phyloP scores from a whole-genome alignment of 1,284 basidiomycete species.

The Rhodotorula sp. region DNA sequence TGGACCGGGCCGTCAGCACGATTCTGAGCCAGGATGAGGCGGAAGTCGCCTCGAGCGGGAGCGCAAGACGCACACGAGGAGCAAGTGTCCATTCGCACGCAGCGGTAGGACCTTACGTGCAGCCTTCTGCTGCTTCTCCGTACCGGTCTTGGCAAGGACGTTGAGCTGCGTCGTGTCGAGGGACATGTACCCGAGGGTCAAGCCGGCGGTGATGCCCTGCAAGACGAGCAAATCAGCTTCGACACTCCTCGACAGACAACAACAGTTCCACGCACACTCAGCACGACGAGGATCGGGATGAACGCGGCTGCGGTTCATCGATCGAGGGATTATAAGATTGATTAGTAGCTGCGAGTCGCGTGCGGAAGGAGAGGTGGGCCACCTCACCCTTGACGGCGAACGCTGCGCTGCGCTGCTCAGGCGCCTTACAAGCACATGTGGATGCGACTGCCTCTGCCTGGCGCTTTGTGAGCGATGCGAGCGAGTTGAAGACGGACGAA shows the following conservation, averaged over 20 bases:
- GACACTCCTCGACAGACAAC: too few relatives aligned
- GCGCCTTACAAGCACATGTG: too few relatives aligned
- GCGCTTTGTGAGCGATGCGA: too few relatives aligned
- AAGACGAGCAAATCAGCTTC: too few relatives aligned
- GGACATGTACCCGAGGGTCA: constrained; percentile 84
- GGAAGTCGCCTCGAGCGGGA: too few relatives aligned
- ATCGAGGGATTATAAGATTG: too few relatives aligned
- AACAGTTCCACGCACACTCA: not conserved
- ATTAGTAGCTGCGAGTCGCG: not conserved
- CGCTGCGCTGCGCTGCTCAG: not conserved
- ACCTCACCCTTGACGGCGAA: not conserved
- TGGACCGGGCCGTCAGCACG: not conserved
- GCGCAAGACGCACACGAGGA: constrained; percentile 62
- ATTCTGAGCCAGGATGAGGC: too few relatives aligned
- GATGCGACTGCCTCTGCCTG: too few relatives aligned
- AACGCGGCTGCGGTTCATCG: not conserved
- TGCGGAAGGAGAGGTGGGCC: not conserved
- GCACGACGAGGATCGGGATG: constrained; percentile 2
- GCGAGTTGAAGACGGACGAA: too few relatives aligned
- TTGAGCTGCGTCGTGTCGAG: constrained; percentile 88
- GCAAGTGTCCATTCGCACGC: constrained; percentile 78
- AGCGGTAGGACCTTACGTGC: constrained; percentile 84
- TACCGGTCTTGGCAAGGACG: constrained; percentile 79
- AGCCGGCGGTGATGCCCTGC: not conserved
- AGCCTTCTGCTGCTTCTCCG: constrained; percentile 72